These are phyloP conservation scores for Torulaspora gathmanii DNA, from an alignment of 805 yeast genomes.

Conservation along the genomic window DNA sequence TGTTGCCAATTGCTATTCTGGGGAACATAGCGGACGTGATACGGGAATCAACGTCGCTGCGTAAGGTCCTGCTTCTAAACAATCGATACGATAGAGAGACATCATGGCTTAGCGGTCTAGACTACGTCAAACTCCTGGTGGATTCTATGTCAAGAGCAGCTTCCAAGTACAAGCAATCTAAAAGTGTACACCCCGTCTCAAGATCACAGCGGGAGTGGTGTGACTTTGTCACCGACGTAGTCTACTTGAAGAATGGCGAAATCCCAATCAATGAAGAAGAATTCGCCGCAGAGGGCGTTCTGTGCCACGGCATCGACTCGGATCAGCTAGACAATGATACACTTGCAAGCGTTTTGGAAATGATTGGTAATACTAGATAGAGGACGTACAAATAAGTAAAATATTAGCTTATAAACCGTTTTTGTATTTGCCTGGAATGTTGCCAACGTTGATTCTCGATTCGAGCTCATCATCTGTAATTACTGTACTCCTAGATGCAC, in stretches of 20 bases:
- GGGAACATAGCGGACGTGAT: slow-evolving; percentile 70
- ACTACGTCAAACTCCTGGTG: slow-evolving; percentile 51
- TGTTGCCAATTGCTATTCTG: slow-evolving; percentile 69
- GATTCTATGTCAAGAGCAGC: slow-evolving; percentile 31
- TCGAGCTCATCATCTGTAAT: slow-evolving; percentile 40
- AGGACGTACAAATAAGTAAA: background rate
- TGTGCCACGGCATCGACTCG: slow-evolving; percentile 38
- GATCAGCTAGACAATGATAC: slow-evolving; percentile 24
- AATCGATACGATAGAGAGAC: slow-evolving; percentile 81
- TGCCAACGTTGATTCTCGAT: slow-evolving; percentile 34
- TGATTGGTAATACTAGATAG: slow-evolving; percentile 7
- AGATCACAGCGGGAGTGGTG: slow-evolving; percentile 33
- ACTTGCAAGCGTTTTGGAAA: slow-evolving; percentile 15
- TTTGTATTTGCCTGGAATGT: slow-evolving; percentile 40
- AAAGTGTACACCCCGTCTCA: slow-evolving; percentile 11
- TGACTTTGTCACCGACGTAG: slow-evolving; percentile 57
- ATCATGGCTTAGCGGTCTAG: slow-evolving; percentile 54
- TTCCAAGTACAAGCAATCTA: slow-evolving; percentile 20
- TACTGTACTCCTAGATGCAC: slow-evolving; percentile 36
- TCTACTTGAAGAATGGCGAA: slow-evolving; percentile 49
- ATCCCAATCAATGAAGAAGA: slow-evolving; percentile 45
- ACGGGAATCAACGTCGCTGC: slow-evolving; percentile 24
- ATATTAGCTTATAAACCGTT: slow-evolving; percentile 17
- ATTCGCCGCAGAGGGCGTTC: slow-evolving; percentile 43
- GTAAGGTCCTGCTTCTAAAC: slow-evolving; percentile 62